phyloP scores from a whole-genome alignment of 2,329 filamentous ascomycete species.

The Scytalidium lignicola region DNA sequence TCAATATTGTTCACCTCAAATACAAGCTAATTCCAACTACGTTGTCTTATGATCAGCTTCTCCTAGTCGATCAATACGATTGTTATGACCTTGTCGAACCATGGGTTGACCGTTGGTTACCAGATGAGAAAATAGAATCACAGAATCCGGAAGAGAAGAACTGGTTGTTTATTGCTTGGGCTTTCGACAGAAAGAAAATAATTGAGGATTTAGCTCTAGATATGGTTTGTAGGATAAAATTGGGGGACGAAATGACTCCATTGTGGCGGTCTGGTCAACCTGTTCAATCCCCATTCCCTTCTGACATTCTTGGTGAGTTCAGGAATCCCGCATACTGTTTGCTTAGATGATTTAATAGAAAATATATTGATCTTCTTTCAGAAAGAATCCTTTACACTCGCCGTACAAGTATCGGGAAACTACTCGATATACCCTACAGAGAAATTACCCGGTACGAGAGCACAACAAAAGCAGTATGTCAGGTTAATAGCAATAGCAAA shows the following conservation, averaged over 20 bases:
- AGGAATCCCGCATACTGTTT: no score
- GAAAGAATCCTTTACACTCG: neutral
- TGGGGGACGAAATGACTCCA: neutral
- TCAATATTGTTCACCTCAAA: conserved; percentile 9
- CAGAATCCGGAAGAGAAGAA: neutral
- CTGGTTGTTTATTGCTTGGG: conserved; percentile 11
- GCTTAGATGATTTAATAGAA: no score
- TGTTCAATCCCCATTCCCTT: neutral
- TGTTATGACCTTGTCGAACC: conserved; percentile 3
- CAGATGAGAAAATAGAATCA: neutral
- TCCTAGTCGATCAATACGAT: conserved; percentile 10
- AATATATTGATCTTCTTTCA: neutral
- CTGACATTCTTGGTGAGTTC: neutral
- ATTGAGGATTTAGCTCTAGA: conserved; percentile 1
- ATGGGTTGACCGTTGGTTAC: conserved; percentile 5
- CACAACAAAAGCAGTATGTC: neutral
- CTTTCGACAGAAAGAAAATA: conserved; percentile 2
- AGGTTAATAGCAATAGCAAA: neutral
- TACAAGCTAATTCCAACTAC: conserved; percentile 3
- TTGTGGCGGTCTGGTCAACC: no score
- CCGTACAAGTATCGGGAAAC: neutral
- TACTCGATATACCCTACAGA: neutral
- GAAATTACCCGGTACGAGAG: neutral
- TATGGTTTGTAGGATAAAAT: conserved; percentile 1
- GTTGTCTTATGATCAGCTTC: neutral